These are phyloP conservation scores for Coemansia sp. DNA, from an alignment of 192 early-diverging fungal species.

Conservation along the genomic window DNA sequence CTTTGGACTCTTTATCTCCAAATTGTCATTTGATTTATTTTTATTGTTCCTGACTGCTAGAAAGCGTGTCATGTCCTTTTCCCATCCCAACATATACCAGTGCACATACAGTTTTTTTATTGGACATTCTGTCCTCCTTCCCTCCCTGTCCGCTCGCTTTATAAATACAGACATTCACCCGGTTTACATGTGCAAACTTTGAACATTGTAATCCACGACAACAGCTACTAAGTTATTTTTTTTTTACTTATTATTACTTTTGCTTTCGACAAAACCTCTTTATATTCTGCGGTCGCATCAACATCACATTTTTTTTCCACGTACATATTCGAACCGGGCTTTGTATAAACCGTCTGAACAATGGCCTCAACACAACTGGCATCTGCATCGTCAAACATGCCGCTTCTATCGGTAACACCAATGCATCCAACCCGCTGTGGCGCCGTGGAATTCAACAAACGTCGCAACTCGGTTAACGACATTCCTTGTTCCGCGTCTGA, in stretches of 20 bases:
- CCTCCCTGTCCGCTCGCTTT: background rate
- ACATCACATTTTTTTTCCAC: background rate
- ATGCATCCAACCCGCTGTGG: background rate
- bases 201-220: background rate
- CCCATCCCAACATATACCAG: background rate
- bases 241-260: background rate
- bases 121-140: background rate
- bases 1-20: background rate
- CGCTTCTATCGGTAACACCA: slow-evolving; percentile 7
- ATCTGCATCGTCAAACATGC: slow-evolving; percentile 9
- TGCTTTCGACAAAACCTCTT: too few species aligned
- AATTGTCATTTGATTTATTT: background rate
- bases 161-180: background rate
- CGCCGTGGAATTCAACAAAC: slow-evolving; percentile 16
- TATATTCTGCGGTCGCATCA: too few species aligned
- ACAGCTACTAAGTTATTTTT: background rate
- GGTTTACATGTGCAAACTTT: background rate
- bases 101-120: background rate
- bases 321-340: too few species aligned
- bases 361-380: slow-evolving; percentile 36
- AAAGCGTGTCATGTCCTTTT: background rate
- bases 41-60: background rate
- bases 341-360: background rate
- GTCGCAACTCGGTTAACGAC: slow-evolving; percentile 44
- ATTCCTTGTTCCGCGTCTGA: slow-evolving; percentile 1